A percentile compares a stretch with the other conserved stretches of the same genome.
phyloP scores from a whole-genome alignment of 2,329 filamentous ascomycete genomes.

The Neofusicoccum sp. region DNA sequence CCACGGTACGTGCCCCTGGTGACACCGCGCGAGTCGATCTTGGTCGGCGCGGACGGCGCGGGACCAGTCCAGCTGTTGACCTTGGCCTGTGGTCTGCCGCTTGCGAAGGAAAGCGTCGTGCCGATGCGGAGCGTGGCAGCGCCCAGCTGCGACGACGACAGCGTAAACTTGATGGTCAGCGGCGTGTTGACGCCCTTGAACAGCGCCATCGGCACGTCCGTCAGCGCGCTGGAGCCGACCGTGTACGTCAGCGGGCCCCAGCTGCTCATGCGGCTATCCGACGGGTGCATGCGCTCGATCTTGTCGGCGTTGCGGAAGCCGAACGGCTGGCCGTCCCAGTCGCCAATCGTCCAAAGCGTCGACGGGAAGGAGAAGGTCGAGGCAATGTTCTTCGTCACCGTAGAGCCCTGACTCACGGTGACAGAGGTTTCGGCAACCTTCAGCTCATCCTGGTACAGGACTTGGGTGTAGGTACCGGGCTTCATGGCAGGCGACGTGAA shows the following conservation, averaged over 20 bases:
- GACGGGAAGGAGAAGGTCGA: conserved; percentile 45
- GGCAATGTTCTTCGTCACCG: conserved; percentile 52
- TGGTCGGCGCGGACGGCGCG: conserved; percentile 55
- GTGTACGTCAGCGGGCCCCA: conserved; percentile 63
- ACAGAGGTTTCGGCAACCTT: conserved; percentile 42
- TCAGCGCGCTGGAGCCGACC: conserved; percentile 53
- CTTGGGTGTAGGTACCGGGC: conserved; percentile 67
- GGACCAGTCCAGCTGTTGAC: conserved; percentile 56
- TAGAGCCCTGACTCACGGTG: conserved; percentile 57
- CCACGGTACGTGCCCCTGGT: conserved; percentile 66
- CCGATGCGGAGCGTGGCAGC: conserved; percentile 62
- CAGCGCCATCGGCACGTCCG: conserved; percentile 64
- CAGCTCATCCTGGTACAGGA: conserved; percentile 61
- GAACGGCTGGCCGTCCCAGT: conserved; percentile 59
- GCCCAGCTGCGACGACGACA: conserved; percentile 48
- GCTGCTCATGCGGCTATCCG: conserved; percentile 60
- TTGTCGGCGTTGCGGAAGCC: conserved; percentile 68
- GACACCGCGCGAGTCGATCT: conserved; percentile 64
- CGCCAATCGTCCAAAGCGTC: conserved; percentile 64
- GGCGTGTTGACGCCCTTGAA: conserved; percentile 61
- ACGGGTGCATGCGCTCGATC: conserved; percentile 67
- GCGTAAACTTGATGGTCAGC: conserved; percentile 60
- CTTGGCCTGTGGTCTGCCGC: conserved; percentile 56
- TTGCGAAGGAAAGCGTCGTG: conserved; percentile 62
- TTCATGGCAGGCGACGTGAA: conserved; percentile 67